phyloP scores from a whole-genome alignment of 2,329 filamentous ascomycete species.

The Paracoccidioides brasiliensis region DNA sequence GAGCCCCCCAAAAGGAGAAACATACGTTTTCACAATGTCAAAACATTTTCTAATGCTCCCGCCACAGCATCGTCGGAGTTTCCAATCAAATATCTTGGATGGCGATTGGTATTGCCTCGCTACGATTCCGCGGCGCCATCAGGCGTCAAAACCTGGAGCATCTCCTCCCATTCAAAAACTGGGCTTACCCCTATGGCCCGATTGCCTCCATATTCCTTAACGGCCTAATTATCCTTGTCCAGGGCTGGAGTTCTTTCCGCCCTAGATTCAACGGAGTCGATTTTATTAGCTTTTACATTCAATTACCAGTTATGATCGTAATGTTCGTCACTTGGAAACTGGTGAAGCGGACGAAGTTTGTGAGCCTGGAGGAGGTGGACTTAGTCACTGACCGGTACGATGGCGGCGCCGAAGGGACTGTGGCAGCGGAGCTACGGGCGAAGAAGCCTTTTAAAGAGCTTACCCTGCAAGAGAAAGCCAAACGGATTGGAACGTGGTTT shows the following conservation, averaged over 20 bases:
- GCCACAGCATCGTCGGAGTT: conserved; percentile 46
- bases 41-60: background rate
- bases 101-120: conserved; percentile 49
- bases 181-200: conserved; percentile 52
- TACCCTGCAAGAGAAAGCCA: conserved; percentile 15
- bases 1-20: too few relatives aligned
- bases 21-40: too few relatives aligned
- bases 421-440: conserved; percentile 17
- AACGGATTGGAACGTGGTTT: conserved; percentile 27
- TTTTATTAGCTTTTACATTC: conserved; percentile 53
- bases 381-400: conserved; percentile 36
- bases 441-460: conserved; percentile 12
- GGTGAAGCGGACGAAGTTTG: conserved; percentile 35
- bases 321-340: conserved; percentile 45
- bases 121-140: conserved; percentile 51
- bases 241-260: conserved; percentile 49
- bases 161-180: conserved; percentile 51
- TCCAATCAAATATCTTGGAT: conserved; percentile 54
- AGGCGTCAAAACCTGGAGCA: conserved; percentile 47
- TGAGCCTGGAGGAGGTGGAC: conserved; percentile 38
- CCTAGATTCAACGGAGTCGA: conserved; percentile 44
- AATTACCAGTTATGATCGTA: conserved; percentile 46
- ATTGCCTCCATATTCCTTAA: conserved; percentile 45
- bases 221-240: conserved; percentile 46
- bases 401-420: conserved; percentile 14